Conservation (phyloP, 805 yeast genomes). For the Teunomyces pallodes region DNA sequence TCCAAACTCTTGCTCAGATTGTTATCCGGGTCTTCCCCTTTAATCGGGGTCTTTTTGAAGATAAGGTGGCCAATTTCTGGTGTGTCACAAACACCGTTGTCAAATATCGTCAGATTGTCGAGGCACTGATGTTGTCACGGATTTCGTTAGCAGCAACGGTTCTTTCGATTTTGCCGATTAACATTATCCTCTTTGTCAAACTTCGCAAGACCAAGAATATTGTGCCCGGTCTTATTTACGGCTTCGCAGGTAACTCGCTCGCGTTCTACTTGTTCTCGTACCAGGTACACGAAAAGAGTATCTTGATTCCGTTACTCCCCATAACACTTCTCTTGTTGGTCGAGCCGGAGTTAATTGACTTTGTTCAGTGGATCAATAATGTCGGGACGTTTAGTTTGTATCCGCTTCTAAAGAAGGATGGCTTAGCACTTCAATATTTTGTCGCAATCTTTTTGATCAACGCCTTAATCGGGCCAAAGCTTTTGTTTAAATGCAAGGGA, state of each 20-base stretch:
- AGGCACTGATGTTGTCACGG: conserved; percentile 56
- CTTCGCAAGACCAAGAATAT: conserved; percentile 10
- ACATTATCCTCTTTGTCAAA: conserved; percentile 10
- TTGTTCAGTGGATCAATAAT: conserved; percentile 85
- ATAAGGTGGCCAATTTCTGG: conserved; percentile 97
- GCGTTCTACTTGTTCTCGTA: conserved; percentile 87
- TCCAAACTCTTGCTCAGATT: conserved; percentile 51
- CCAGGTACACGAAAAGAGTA: conserved; percentile 95
- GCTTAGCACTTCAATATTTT: conserved; percentile 67
- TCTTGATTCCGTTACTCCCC: conserved; percentile 84
- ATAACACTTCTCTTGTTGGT: conserved; percentile 62
- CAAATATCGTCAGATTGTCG: conserved; percentile 61
- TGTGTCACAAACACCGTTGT: conserved; percentile 81
- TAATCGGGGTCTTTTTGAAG: conserved; percentile 91
- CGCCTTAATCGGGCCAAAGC: conserved; percentile 62
- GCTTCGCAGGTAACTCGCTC: conserved; percentile 79
- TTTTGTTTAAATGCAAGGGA: conserved; percentile 14
- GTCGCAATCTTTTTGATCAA: conserved; percentile 63
- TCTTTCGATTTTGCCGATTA: conserved; percentile 27
- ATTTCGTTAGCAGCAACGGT: conserved; percentile 56
- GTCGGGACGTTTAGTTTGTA: conserved; percentile 81
- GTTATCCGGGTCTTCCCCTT: conserved; percentile 82
- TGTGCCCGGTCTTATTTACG: conserved; percentile 47
- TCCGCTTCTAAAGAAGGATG: conserved; percentile 81
- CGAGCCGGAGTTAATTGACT: conserved; percentile 59